Conservation (phyloP, 495 filamentous ascomycete genomes). For the Pseudevernia furfuracea region DNA sequence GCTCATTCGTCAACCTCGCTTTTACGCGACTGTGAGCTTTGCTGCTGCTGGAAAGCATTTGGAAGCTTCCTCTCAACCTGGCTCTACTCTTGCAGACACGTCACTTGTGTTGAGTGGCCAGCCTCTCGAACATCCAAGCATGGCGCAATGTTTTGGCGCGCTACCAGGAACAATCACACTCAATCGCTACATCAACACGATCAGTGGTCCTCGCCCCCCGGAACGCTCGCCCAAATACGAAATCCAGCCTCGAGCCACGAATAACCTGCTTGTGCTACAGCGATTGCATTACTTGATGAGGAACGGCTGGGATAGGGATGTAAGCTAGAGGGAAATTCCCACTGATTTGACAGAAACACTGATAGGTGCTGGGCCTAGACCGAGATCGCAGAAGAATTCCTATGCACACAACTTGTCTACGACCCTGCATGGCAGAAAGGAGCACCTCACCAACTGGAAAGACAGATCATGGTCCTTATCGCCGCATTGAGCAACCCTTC, state of each 20-base stretch:
- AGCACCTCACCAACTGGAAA: conserved; percentile 43
- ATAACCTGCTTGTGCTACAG: conserved; percentile 22
- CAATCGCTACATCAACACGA: conserved; percentile 48
- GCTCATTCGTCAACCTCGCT: not conserved
- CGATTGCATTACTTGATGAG: conserved; percentile 15
- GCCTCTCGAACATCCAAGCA: conserved; percentile 58
- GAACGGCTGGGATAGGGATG: not conserved
- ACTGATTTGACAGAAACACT: not conserved
- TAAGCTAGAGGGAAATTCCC: not conserved
- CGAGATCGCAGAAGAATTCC: conserved; percentile 17
- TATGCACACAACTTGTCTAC: conserved; percentile 38
- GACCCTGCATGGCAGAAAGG: conserved; percentile 39
- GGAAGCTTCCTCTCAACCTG: not conserved
- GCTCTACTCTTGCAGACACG: conserved; percentile 25
- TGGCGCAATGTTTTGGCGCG: conserved; percentile 50
- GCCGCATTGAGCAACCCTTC: conserved; percentile 50
- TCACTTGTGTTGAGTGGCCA: conserved; percentile 33
- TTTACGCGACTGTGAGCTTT: conserved; percentile 11
- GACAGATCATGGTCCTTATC: conserved; percentile 61
- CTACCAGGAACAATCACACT: conserved; percentile 54
- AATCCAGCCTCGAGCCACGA: not conserved
- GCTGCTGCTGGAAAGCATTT: not conserved
- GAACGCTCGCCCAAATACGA: conserved; percentile 25
- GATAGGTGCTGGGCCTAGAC: not conserved
- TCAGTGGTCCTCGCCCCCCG: conserved; percentile 30